These are phyloP conservation scores for Podospora australis DNA, from an alignment of 495 filamentous ascomycete genomes.

Conservation along the genomic window DNA sequence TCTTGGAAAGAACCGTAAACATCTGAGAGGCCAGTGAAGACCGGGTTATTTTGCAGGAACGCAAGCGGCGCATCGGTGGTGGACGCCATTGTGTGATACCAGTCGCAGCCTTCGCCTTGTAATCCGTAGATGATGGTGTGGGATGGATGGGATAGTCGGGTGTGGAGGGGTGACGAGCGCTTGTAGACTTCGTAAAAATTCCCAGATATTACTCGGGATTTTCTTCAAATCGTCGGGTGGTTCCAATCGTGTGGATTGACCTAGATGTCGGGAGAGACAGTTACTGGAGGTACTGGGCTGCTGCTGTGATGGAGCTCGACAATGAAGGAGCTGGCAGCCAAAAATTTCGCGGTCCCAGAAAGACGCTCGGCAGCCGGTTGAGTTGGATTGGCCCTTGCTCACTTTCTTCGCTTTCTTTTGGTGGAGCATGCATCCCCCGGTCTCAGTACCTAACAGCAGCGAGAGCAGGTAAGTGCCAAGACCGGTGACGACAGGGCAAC, in stretches of 20 bases:
- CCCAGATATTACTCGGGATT: no score
- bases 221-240: conserved; percentile 6
- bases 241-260: no score
- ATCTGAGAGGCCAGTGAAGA: conserved; percentile 63
- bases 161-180: background rate
- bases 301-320: conserved; percentile 2
- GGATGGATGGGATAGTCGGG: conserved; percentile 9
- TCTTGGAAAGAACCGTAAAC: conserved; percentile 78
- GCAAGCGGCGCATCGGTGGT: conserved; percentile 51
- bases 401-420: background rate
- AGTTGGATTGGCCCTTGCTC: conserved; percentile 12
- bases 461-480: background rate
- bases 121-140: background rate
- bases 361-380: conserved; percentile 3
- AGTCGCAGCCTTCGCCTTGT: background rate
- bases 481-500: conserved; percentile 3
- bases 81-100: conserved; percentile 37
- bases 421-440: background rate
- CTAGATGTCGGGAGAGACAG: conserved; percentile 1
- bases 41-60: conserved; percentile 65
- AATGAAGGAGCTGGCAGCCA: conserved; percentile 19
- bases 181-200: no score
- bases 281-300: conserved; percentile 3
- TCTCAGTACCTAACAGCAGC: background rate
- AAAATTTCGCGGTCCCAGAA: conserved; percentile 27